Percentiles rank a stretch among this genome's conserved stretches.
Conservation (phyloP, 352 stramenopile genomes). For the Thraustochytrium sp. region DNA sequence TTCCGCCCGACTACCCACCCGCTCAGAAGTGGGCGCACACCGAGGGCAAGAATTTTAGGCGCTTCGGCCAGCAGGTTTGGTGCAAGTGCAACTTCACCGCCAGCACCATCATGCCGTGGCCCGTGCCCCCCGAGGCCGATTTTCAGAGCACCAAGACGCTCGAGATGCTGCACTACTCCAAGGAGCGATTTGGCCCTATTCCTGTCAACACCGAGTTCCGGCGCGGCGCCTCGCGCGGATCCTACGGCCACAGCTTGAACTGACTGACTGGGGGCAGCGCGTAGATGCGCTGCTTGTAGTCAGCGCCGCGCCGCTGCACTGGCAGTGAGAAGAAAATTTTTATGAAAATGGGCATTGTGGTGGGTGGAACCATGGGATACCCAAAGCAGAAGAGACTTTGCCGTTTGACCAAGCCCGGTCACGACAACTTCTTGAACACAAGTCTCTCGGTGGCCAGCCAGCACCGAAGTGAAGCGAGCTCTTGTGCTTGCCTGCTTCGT, state of each 20-base stretch:
- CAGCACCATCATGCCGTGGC: slow-evolving; percentile 16
- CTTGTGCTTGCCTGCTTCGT: no score
- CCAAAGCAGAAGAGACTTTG: no score
- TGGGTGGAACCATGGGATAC: no score
- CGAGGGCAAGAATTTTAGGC: slow-evolving; percentile 32
- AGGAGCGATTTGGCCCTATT: slow-evolving; percentile 39
- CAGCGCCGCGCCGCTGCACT: no score
- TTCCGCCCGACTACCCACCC: not conserved
- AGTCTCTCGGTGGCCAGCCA: no score
- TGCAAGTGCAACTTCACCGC: slow-evolving; percentile 45
- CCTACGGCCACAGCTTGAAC: not conserved
- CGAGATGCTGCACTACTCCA: slow-evolving; percentile 10
- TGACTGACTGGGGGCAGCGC: no score
- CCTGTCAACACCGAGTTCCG: not conserved
- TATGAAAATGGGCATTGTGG: no score
- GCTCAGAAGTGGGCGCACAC: slow-evolving; percentile 26
- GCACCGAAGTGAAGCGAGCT: no score
- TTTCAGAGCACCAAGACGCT: slow-evolving; percentile 43
- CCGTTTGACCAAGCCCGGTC: no score
- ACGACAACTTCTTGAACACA: no score
- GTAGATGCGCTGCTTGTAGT: no score
- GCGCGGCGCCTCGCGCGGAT: not conserved
- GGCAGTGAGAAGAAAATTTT: no score
- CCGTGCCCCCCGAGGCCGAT: slow-evolving; percentile 25
- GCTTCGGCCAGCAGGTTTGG: slow-evolving; percentile 39